Conservation (phyloP, 768 basidiomycete genomes). For the Calocybe indica region DNA sequence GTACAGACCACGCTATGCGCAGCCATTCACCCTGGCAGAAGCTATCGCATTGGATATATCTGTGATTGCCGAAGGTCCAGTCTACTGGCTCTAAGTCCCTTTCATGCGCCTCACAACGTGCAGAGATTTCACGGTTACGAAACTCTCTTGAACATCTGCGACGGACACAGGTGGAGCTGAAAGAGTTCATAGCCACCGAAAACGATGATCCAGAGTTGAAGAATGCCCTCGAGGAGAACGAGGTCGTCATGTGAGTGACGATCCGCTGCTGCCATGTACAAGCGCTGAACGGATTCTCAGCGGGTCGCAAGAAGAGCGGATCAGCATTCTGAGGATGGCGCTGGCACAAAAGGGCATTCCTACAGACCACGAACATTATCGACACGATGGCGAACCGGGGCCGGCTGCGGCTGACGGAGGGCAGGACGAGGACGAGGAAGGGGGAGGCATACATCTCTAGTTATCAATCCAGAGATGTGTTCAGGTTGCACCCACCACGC, state of each 20-base stretch:
- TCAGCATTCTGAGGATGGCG: conserved; percentile 62
- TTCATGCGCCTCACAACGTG: neutral
- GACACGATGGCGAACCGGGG: no score
- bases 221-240: conserved; percentile 66
- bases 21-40: conserved; percentile 70
- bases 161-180: conserved; percentile 55
- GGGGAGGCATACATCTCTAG: no score
- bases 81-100: conserved; percentile 1
- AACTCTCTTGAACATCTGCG: conserved; percentile 62
- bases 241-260: conserved; percentile 55
- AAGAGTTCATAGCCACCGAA: conserved; percentile 35
- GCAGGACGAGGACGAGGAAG: no score
- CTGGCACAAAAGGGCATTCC: conserved; percentile 55
- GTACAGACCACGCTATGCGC: conserved; percentile 58
- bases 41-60: conserved; percentile 60
- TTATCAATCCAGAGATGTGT: no score
- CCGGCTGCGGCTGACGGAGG: no score
- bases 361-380: conserved; percentile 1
- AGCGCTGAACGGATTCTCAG: conserved; percentile 25
- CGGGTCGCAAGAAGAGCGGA: conserved; percentile 73
- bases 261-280: neutral
- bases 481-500: no score
- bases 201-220: conserved; percentile 50
- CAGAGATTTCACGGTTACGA: conserved; percentile 73
- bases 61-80: conserved; percentile 65